Base-by-base conservation (phyloP, 1,284 basidiomycete genomes). In the Sphagnurus paluster region DNA sequence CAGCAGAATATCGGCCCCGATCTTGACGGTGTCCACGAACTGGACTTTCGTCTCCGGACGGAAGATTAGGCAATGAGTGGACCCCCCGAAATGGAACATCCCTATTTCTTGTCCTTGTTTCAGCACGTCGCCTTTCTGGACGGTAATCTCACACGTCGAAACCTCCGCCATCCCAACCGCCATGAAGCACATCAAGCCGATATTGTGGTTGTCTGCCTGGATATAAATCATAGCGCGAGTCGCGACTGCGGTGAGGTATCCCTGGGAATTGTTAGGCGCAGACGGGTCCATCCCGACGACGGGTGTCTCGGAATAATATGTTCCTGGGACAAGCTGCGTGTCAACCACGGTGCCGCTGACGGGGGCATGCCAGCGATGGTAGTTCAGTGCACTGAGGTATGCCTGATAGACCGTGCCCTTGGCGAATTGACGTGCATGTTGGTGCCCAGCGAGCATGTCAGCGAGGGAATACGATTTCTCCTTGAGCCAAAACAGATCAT, bases 341-440 rank as follows among this genome's bases (percentile, higher is more conserved):
- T 72, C 74, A 19, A 65, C 62, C 43, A 82, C 65, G 0, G 48
- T 68, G 1, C 80, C 80, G 7, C 65, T 63, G 5, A 83, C 67
- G 6, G 80, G 80, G 21, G 67, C 63, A 54, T 75, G 72, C 79
- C 77, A 82, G 32, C 78, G 75, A 51, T 82, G 79, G 54, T 79
- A 82, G 13, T 69, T 67, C 4, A 64, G 48, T 0, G 76, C 65
- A 20, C 62, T 64, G 41, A 82, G 70, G 65, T 75, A 80, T 0
- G 72, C 76, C 52, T 82, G 81, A 54, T 72, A 80, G 39, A 82
- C 62, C 0, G 77, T 75, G 1, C 78, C 77, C 1, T 74, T 76
- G 5, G 67, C 59, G 47, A 80, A 80, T 34, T 53, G 30, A 5
- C 47, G 17, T 2, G 53, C 44, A 17, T 48, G 52, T 21, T 50